These are phyloP conservation scores for Colletotrichum sp. DNA, from an alignment of 2,329 filamentous ascomycete species.

Conservation along the genomic window DNA sequence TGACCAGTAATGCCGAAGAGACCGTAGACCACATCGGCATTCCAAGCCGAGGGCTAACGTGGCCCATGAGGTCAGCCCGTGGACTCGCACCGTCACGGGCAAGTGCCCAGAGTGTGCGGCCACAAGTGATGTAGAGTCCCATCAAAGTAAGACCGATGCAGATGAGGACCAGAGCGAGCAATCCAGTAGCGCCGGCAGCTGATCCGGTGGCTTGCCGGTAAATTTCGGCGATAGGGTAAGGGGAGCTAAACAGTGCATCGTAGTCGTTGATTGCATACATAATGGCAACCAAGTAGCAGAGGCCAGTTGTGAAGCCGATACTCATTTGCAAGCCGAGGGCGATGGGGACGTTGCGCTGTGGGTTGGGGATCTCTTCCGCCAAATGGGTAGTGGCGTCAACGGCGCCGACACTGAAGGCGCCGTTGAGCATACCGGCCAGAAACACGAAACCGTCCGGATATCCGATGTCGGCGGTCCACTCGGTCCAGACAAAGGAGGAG, in stretches of 20 bases:
- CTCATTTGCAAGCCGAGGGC: slow-evolving; percentile 55
- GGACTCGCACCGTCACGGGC: slow-evolving; percentile 44
- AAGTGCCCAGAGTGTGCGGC: slow-evolving; percentile 45
- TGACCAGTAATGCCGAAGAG: slow-evolving; percentile 47
- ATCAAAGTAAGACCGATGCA: slow-evolving; percentile 40
- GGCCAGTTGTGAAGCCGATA: slow-evolving; percentile 56
- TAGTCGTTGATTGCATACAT: slow-evolving; percentile 65
- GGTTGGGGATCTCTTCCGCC: slow-evolving; percentile 66
- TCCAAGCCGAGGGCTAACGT: slow-evolving; percentile 32
- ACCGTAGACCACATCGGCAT: slow-evolving; percentile 52
- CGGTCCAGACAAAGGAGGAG: slow-evolving; percentile 42
- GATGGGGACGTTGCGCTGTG: slow-evolving; percentile 57
- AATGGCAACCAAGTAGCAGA: slow-evolving; percentile 56
- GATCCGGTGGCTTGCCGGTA: slow-evolving; percentile 65
- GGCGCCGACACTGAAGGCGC: slow-evolving; percentile 70
- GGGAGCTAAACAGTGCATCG: slow-evolving; percentile 52
- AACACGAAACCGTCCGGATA: slow-evolving; percentile 48
- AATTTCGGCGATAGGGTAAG: slow-evolving; percentile 70
- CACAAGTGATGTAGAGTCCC: slow-evolving; percentile 42
- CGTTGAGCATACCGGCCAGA: slow-evolving; percentile 58
- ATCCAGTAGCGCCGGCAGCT: slow-evolving; percentile 52
- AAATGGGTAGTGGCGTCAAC: slow-evolving; percentile 70
- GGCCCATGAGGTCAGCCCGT: slow-evolving; percentile 31
- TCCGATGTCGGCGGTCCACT: slow-evolving; percentile 43
- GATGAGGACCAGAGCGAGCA: slow-evolving; percentile 48